Conservation (phyloP, 768 basidiomycete species). For the Trametes cinnabarina region DNA sequence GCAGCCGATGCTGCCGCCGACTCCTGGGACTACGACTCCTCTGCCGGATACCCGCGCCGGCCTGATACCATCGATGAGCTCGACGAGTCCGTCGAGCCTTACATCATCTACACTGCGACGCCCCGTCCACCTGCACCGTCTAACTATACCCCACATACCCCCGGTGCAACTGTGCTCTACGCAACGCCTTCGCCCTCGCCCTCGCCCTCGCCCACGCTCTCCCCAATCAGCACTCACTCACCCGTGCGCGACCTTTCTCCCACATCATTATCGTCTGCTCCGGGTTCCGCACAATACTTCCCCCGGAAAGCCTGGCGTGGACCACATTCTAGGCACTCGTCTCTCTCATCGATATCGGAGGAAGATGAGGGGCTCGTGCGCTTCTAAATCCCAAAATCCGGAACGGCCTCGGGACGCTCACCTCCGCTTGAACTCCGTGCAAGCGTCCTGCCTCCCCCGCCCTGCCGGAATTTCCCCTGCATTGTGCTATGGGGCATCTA, state of each 20-base stretch:
- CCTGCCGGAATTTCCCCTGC: too few relatives aligned
- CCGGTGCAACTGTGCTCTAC: conserved; percentile 11
- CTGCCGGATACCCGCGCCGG: neutral
- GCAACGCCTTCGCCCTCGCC: conserved; percentile 10
- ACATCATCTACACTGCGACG: conserved; percentile 25
- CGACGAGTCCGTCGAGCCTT: conserved; percentile 21
- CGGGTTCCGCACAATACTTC: neutral
- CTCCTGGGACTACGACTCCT: conserved; percentile 13
- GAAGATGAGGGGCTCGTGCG: conserved; percentile 23
- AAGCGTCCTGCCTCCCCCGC: neutral
- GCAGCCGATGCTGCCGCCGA: conserved; percentile 20
- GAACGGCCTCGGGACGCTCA: too few relatives aligned
- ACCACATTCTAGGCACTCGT: conserved; percentile 25
- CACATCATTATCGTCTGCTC: neutral
- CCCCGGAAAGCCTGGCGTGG: conserved; percentile 6
- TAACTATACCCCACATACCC: neutral
- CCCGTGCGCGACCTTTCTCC: conserved; percentile 11
- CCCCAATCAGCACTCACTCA: neutral
- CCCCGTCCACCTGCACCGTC: conserved; percentile 14
- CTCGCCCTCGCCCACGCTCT: conserved; percentile 9
- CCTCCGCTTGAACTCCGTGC: neutral
- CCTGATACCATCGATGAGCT: conserved; percentile 20
- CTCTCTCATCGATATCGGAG: conserved; percentile 26
- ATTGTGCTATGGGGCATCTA: too few relatives aligned
- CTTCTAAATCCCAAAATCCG: conserved; percentile 1